Percentiles rank a stretch among this genome's conserved stretches.
Conservation (phyloP, 2,329 filamentous ascomycete species). For the Botrytis tulipae region DNA sequence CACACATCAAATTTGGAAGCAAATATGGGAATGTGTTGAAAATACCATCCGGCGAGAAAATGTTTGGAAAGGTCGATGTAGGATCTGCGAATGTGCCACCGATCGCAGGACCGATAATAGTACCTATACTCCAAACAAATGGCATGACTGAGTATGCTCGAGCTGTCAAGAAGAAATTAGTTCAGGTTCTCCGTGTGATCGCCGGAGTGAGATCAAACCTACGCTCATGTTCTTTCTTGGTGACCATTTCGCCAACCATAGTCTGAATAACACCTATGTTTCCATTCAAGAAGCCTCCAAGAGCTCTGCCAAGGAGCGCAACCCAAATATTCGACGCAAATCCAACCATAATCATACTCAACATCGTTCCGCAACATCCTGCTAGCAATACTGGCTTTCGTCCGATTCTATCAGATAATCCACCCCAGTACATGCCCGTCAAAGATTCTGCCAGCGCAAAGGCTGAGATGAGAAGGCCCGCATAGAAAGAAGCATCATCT, state of each 20-base stretch:
- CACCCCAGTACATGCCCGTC: constrained; percentile 87
- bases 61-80: constrained; percentile 65
- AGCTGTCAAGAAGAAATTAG: constrained; percentile 38
- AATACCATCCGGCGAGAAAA: constrained; percentile 65
- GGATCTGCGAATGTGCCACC: constrained; percentile 85
- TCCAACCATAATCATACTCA: constrained; percentile 80
- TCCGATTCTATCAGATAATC: constrained; percentile 75
- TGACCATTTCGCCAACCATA: constrained; percentile 87
- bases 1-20: constrained; percentile 84
- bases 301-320: constrained; percentile 69
- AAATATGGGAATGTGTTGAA: constrained; percentile 83
- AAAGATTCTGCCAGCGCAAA: constrained; percentile 79
- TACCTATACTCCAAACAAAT: constrained; percentile 89
- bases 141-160: constrained; percentile 90
- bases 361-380: constrained; percentile 77
- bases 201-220: background rate
- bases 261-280: constrained; percentile 84
- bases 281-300: constrained; percentile 83
- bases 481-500: constrained; percentile 80
- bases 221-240: constrained; percentile 45
- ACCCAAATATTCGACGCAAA: constrained; percentile 82
- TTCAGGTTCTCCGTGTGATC: background rate
- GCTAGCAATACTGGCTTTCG: constrained; percentile 82
- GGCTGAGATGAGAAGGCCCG: constrained; percentile 82
- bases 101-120: constrained; percentile 83